These are phyloP conservation scores for Cutaneotrichosporon sp. DNA, from an alignment of 1,284 basidiomycete genomes.

Conservation along the genomic window DNA sequence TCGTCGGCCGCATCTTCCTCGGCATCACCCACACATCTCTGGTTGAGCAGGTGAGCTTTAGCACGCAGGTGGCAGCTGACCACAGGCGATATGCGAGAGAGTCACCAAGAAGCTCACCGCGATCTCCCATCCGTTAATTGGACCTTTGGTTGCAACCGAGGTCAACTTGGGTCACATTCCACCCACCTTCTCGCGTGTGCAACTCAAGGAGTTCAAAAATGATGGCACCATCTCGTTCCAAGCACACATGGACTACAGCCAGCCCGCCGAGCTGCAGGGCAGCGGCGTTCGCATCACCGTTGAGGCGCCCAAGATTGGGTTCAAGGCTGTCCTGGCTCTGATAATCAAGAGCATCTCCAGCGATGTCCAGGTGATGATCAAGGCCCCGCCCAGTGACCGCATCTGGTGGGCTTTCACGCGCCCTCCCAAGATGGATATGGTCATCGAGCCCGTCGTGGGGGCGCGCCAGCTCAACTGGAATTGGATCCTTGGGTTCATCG, in stretches of 20 bases:
- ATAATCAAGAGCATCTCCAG: slow-evolving; percentile 84
- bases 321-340: slow-evolving; percentile 84
- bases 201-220: slow-evolving; percentile 92
- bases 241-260: slow-evolving; percentile 70
- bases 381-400: slow-evolving; percentile 91
- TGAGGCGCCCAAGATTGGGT: slow-evolving; percentile 76
- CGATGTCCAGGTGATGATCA: slow-evolving; percentile 85
- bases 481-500: slow-evolving; percentile 86
- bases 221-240: slow-evolving; percentile 91
- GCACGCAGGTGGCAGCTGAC: slow-evolving; percentile 3
- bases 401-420: slow-evolving; percentile 99
- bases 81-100: slow-evolving; percentile 72
- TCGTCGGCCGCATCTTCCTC: slow-evolving; percentile 90
- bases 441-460: slow-evolving; percentile 90
- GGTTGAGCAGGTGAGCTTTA: slow-evolving; percentile 62
- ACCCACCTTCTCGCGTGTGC: slow-evolving; percentile 84
- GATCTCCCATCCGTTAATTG: slow-evolving; percentile 81
- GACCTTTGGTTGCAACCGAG: slow-evolving; percentile 81
- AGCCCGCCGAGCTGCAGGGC: slow-evolving; percentile 52
- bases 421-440: slow-evolving; percentile 82
- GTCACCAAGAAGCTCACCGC: slow-evolving; percentile 92
- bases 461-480: slow-evolving; percentile 60
- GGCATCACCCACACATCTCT: slow-evolving; percentile 80
- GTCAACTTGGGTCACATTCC: slow-evolving; percentile 84
- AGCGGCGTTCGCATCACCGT: slow-evolving; percentile 88